These are phyloP conservation scores for Thielaviopsis populi DNA, from an alignment of 2,329 filamentous ascomycete species.

Conservation along the genomic window DNA sequence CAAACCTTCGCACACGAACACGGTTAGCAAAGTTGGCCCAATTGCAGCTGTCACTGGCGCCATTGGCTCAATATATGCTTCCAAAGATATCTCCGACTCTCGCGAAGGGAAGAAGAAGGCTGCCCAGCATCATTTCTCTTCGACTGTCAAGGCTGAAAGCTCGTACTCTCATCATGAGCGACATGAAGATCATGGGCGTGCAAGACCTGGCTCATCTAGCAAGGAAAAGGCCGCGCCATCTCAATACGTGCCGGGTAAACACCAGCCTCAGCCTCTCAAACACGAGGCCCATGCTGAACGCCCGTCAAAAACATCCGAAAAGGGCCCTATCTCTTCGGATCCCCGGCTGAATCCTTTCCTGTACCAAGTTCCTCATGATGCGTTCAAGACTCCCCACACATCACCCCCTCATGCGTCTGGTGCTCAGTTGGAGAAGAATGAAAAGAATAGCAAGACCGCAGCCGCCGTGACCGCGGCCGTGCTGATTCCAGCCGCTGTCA, in stretches of 20 bases:
- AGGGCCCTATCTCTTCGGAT: conserved; percentile 9
- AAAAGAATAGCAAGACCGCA: background rate
- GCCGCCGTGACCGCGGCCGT: background rate
- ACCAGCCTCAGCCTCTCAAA: background rate
- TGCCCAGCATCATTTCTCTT: conserved; percentile 23
- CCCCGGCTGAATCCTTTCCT: conserved; percentile 39
- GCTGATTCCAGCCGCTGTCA: background rate
- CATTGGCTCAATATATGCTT: conserved; percentile 34
- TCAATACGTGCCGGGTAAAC: background rate
- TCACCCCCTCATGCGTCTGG: conserved; percentile 27
- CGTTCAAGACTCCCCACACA: conserved; percentile 32
- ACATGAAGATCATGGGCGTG: background rate
- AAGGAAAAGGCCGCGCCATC: background rate
- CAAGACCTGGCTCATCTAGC: background rate
- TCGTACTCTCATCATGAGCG: background rate
- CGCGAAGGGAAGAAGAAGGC: conserved; percentile 27
- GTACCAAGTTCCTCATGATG: conserved; percentile 39
- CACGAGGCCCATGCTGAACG: background rate
- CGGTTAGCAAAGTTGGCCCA: conserved; percentile 24
- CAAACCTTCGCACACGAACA: background rate
- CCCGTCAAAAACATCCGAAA: background rate
- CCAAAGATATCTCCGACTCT: background rate
- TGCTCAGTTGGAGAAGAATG: background rate
- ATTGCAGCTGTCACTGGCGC: conserved; percentile 34
- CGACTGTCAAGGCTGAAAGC: conserved; percentile 9